phyloP scores from a whole-genome alignment of 2,329 filamentous ascomycete genomes.

The Uncinocarpus reesii region DNA sequence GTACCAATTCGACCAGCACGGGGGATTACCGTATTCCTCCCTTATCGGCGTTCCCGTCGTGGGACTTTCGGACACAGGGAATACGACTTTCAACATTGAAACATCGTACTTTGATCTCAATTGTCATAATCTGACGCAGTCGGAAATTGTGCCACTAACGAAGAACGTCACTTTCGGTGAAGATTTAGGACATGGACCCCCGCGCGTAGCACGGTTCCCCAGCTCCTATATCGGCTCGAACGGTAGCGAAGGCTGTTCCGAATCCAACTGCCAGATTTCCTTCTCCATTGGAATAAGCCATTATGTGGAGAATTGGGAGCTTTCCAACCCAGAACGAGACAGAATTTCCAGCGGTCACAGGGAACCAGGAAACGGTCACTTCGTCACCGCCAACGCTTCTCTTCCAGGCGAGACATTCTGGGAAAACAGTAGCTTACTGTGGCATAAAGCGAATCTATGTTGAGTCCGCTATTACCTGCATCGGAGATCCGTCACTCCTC shows the following conservation, averaged over 20 bases:
- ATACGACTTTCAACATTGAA: conserved; percentile 14
- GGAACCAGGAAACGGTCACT: conserved; percentile 4
- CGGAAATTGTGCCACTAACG: neutral
- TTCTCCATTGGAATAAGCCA: conserved; percentile 11
- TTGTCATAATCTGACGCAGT: conserved; percentile 6
- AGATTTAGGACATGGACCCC: neutral
- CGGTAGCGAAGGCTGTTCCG: neutral
- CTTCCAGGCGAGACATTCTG: conserved; percentile 8
- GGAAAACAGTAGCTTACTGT: conserved; percentile 4
- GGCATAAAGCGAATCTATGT: conserved; percentile 12
- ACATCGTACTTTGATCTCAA: conserved; percentile 15
- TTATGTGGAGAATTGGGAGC: conserved; percentile 1
- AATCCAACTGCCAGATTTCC: conserved; percentile 4
- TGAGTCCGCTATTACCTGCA: conserved; percentile 10
- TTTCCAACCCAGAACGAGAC: neutral
- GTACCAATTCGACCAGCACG: neutral
- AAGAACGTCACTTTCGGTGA: neutral
- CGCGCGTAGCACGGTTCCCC: neutral
- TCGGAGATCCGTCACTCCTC: neutral
- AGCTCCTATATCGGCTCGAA: conserved; percentile 6
- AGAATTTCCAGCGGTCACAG: conserved; percentile 6
- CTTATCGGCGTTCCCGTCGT: conserved; percentile 11
- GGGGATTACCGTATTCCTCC: conserved; percentile 4
- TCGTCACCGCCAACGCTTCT: conserved; percentile 4
- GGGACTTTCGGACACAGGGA: neutral